Conservation (phyloP, 305 asterid species). For the Euphrasia arctica region DNA sequence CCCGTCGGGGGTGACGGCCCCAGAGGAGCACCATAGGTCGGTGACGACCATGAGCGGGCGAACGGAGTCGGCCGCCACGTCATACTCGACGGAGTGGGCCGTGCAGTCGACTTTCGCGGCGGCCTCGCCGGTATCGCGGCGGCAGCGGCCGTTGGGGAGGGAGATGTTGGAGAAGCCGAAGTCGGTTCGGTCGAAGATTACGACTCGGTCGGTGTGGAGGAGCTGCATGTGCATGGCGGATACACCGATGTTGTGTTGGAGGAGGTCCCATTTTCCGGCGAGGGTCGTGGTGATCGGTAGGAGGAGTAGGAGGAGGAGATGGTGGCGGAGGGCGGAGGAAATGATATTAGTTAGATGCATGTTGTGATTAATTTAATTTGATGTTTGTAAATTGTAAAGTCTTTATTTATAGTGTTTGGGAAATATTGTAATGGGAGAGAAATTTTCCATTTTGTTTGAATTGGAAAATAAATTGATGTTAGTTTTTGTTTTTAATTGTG, state of each 20-base stretch:
- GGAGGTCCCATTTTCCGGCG: conserved; percentile 21
- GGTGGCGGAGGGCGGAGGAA: neutral
- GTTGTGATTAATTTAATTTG: too few relatives aligned
- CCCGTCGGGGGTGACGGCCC: conserved; percentile 28
- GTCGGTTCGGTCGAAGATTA: conserved; percentile 32
- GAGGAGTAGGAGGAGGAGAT: neutral
- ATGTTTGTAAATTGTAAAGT: neutral
- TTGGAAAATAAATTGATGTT: too few relatives aligned
- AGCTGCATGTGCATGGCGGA: conserved; percentile 39
- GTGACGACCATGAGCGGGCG: conserved; percentile 32
- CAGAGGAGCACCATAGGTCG: conserved; percentile 37
- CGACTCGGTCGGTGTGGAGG: conserved; percentile 33
- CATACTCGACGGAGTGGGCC: conserved; percentile 33
- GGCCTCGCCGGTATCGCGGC: conserved; percentile 7
- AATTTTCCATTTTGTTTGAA: neutral
- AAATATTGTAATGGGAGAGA: neutral
- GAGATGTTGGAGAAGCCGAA: conserved; percentile 31
- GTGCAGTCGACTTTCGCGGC: conserved; percentile 22
- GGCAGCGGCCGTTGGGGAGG: conserved; percentile 24
- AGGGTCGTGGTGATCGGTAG: neutral
- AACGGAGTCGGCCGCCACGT: conserved; percentile 23
- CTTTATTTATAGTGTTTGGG: neutral
- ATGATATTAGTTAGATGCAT: conserved; percentile 6
- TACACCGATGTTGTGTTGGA: conserved; percentile 22
- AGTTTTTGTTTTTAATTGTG: too few relatives aligned